Conservation (phyloP, 148 eudicot genomes). For the Nepenthes gracilis region DNA sequence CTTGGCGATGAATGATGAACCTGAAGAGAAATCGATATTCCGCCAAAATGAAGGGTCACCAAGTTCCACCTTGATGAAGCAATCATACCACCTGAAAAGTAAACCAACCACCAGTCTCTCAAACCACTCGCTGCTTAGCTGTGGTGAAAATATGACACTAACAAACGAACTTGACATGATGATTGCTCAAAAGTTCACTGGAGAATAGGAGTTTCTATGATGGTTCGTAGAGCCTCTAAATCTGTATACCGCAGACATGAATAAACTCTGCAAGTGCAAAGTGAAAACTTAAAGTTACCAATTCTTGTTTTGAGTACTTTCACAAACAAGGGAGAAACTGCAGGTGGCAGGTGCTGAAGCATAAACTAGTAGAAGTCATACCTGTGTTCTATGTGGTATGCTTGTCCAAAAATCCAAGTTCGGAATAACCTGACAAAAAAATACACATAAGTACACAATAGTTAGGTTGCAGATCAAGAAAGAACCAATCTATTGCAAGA, state of each 20-base stretch:
- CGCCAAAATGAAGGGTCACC: no score
- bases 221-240: constrained; percentile 68
- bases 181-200: constrained; percentile 56
- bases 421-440: constrained; percentile 48
- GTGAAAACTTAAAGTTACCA: background rate
- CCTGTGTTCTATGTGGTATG: constrained; percentile 75
- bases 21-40: no score
- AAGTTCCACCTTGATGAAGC: no score
- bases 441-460: background rate
- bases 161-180: background rate
- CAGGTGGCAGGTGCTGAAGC: background rate
- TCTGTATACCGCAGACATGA: constrained; percentile 43
- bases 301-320: background rate
- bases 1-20: no score
- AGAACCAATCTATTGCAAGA: background rate
- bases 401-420: constrained; percentile 86
- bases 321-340: background rate
- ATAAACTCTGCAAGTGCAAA: constrained; percentile 36
- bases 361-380: constrained; percentile 15
- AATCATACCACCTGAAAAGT: no score
- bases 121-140: no score
- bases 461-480: background rate
- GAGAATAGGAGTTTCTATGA: constrained; percentile 74
- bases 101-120: no score
- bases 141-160: no score